Base-by-base conservation (phyloP, 345 rosid genomes). In the Noccaea bulbosa region DNA sequence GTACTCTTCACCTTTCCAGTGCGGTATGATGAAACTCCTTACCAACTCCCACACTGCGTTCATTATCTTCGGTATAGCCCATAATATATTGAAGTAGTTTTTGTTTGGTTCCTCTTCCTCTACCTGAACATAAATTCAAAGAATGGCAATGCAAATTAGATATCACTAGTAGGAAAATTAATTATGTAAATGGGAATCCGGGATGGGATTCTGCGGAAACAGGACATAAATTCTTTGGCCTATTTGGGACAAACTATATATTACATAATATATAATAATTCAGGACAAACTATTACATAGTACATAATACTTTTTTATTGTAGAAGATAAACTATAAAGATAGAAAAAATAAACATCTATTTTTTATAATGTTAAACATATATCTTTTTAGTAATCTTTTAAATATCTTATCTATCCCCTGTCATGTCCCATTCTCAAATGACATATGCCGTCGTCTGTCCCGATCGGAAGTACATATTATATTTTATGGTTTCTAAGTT, bases 21-120 rank as follows among this genome's bases (percentile, higher is more conserved):
- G 73, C 3, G 87, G 86, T 4, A 89, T 22, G 61, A 84, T 56
- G 72, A 86, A 73, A 22, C 94, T 62, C 47, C 96, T 77, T 1
- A 79, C 24, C 11, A 92, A 62, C 83, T 90, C 90, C 96, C 93
- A 85, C 35, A 64, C 8, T 8, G 91, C 93, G 44, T 75, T 82
- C 50, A 77, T 5, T 6, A 41, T 7, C 80, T 81, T 78, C 1
- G 93, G 93, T 30, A 83, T 16, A 7, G 30, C 69, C 86, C 85
- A 84, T 12, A 82, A 8, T 37, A 79, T 33, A 12, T 60, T 76
- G 50, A 82, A 89, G 80, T 87, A 84, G 74, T 88, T 88, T 82
- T 83, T 89, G 78, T 86, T 88, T 6, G 94, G 94, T 47, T 82
- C 90, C 37, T 88, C 94, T 6, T 40, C 5, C 43, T 83, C 20